phyloP scores from a whole-genome alignment of 306 rosid species.

The Cucumis cinereus region DNA sequence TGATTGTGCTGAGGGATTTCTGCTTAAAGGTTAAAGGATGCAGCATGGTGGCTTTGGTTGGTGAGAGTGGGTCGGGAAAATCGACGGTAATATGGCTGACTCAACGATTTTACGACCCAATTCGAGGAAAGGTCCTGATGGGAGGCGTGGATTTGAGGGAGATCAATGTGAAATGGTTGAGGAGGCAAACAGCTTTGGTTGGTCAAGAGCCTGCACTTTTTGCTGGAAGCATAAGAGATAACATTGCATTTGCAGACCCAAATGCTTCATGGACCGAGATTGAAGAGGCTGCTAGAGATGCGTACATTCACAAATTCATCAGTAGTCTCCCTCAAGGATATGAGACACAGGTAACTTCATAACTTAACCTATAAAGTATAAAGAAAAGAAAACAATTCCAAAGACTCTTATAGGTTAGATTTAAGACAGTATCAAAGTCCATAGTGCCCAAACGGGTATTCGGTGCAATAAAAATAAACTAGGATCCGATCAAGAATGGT shows the following conservation, averaged over 20 bases:
- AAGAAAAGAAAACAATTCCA: background rate
- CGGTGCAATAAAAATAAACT: no score
- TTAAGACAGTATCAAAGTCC: no score
- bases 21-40: conserved; percentile 49
- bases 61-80: conserved; percentile 86
- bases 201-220: conserved; percentile 85
- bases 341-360: conserved; percentile 60
- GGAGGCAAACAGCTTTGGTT: conserved; percentile 75
- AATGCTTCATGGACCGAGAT: conserved; percentile 72
- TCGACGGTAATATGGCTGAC: conserved; percentile 79
- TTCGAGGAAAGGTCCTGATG: conserved; percentile 60
- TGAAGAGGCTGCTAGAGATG: conserved; percentile 73
- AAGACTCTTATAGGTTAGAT: background rate
- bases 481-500: no score
- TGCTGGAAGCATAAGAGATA: conserved; percentile 71
- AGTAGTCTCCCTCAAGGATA: conserved; percentile 84
- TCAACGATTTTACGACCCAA: conserved; percentile 88
- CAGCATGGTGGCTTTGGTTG: conserved; percentile 71
- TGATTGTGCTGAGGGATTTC: conserved; percentile 55
- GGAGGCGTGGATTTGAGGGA: conserved; percentile 67
- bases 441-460: no score
- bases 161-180: conserved; percentile 64
- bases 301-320: conserved; percentile 69
- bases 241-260: conserved; percentile 67
- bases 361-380: background rate